These are phyloP conservation scores for Venturia nashicola DNA, from an alignment of 2,329 filamentous ascomycete species.

Conservation along the genomic window DNA sequence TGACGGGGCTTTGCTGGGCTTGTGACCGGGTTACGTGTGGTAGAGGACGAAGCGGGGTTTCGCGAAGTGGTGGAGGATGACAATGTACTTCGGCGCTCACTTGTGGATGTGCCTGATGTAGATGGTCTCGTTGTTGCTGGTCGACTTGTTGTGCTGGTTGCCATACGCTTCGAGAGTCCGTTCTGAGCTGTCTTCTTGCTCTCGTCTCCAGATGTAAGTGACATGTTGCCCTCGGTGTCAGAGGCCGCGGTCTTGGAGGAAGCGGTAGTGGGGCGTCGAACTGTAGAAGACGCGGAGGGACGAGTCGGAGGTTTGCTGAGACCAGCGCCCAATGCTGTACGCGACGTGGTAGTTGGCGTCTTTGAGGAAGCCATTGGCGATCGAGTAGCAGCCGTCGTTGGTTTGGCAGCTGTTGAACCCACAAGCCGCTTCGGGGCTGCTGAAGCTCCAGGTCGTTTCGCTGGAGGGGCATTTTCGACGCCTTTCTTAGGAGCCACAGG, in stretches of 20 bases:
- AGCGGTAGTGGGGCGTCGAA: conserved; percentile 3
- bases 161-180: conserved; percentile 8
- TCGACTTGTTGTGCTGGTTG: conserved; percentile 1
- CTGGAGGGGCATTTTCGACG: background rate
- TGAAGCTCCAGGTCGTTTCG: background rate
- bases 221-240: background rate
- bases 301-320: conserved; percentile 9
- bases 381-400: background rate
- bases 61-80: conserved; percentile 4
- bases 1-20: conserved; percentile 4
- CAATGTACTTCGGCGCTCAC: conserved; percentile 4
- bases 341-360: background rate
- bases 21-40: conserved; percentile 1
- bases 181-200: conserved; percentile 6
- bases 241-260: conserved; percentile 1
- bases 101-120: background rate
- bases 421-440: background rate
- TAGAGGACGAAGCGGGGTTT: background rate
- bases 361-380: background rate
- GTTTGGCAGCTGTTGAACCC: background rate
- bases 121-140: background rate
- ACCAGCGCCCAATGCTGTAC: conserved; percentile 4
- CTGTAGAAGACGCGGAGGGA: background rate
- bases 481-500: background rate
- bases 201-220: conserved; percentile 9